phyloP scores from a whole-genome alignment of 2,329 filamentous ascomycete species.

The Stagonosporopsis chrysanthemi region DNA sequence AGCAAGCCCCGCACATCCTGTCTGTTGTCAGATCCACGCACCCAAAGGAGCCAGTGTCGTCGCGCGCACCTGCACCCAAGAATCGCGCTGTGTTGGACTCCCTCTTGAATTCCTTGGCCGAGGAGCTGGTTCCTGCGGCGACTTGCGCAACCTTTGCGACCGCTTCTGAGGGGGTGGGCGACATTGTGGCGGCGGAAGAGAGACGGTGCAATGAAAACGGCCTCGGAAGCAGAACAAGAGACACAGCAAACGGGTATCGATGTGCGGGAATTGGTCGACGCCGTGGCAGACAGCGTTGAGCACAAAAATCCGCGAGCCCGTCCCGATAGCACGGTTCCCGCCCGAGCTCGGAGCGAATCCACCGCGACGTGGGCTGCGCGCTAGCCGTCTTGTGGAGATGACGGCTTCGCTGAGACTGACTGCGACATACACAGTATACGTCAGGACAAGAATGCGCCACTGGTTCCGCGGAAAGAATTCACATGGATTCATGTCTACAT shows the following conservation, averaged over 20 bases:
- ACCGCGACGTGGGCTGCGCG: background rate
- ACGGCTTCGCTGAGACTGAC: background rate
- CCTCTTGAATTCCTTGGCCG: slow-evolving; percentile 73
- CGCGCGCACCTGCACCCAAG: slow-evolving; percentile 81
- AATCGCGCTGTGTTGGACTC: slow-evolving; percentile 90
- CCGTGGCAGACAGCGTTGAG: slow-evolving; percentile 4
- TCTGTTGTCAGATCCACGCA: slow-evolving; percentile 20
- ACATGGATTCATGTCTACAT: too few relatives aligned
- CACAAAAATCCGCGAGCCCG: slow-evolving; percentile 18
- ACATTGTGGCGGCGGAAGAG: slow-evolving; percentile 14
- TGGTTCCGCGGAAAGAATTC: too few relatives aligned
- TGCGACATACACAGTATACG: background rate
- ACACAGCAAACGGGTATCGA: slow-evolving; percentile 18
- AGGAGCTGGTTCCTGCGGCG: slow-evolving; percentile 42
- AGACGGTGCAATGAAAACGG: slow-evolving; percentile 12
- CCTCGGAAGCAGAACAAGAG: slow-evolving; percentile 2
- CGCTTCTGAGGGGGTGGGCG: slow-evolving; percentile 19
- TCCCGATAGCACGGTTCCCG: background rate
- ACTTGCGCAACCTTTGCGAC: slow-evolving; percentile 19
- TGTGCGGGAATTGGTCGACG: slow-evolving; percentile 12
- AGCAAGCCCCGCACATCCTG: slow-evolving; percentile 90
- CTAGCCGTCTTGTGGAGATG: slow-evolving; percentile 4
- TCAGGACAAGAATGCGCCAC: background rate
- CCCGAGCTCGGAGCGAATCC: slow-evolving; percentile 4
- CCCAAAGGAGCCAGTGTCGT: background rate